Conservation (phyloP, 2,329 filamentous ascomycete genomes). For the Colletotrichum tamarilloi region DNA sequence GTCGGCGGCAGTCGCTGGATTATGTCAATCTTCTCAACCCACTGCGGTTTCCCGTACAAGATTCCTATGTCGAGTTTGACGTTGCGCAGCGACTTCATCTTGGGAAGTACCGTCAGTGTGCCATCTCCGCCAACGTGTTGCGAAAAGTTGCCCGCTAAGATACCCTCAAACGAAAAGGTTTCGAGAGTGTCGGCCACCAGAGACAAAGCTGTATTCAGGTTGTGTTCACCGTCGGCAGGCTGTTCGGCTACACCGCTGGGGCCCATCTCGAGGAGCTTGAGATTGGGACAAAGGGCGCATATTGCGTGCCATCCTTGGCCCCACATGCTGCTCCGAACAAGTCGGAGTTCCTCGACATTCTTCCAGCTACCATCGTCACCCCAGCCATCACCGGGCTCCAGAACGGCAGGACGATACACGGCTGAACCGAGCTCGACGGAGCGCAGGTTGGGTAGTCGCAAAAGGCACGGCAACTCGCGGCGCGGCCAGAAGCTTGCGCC, state of each 20-base stretch:
- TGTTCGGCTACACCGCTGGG: slow-evolving; percentile 29
- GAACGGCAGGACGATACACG: slow-evolving; percentile 25
- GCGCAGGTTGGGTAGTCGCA: slow-evolving; percentile 28
- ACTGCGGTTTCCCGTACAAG: slow-evolving; percentile 14
- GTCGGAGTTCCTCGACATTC: slow-evolving; percentile 32
- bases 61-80: slow-evolving; percentile 30
- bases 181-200: slow-evolving; percentile 29
- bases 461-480: slow-evolving; percentile 28
- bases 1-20: neutral
- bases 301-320: slow-evolving; percentile 32
- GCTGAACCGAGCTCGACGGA: slow-evolving; percentile 31
- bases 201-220: slow-evolving; percentile 29
- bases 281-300: slow-evolving; percentile 32
- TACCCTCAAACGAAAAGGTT: slow-evolving; percentile 30
- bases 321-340: slow-evolving; percentile 34
- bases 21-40: slow-evolving; percentile 18
- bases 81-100: slow-evolving; percentile 31
- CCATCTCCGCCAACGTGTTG: slow-evolving; percentile 30
- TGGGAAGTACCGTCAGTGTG: slow-evolving; percentile 19
- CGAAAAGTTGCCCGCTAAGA: slow-evolving; percentile 29
- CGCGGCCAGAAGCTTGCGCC: slow-evolving; percentile 33
- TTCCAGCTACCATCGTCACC: slow-evolving; percentile 34
- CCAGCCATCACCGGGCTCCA: slow-evolving; percentile 31
- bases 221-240: slow-evolving; percentile 31
- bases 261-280: slow-evolving; percentile 33